Conservation (phyloP, 768 basidiomycete genomes). For the Fibroporia radiculosa region DNA sequence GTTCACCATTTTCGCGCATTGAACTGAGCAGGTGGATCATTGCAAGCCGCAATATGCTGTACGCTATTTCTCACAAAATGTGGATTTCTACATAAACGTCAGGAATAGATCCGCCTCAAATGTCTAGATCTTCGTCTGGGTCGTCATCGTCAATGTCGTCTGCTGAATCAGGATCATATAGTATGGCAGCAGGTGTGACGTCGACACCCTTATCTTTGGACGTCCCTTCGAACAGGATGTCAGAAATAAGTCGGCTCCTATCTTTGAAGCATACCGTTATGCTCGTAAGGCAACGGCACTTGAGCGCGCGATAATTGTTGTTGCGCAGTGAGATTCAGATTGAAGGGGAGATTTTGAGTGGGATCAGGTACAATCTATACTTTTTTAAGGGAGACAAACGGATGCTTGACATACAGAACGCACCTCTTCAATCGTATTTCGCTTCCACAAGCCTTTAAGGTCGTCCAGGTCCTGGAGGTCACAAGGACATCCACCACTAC, state of each 20-base stretch:
- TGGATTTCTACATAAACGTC: not conserved
- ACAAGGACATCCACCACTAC: conserved; percentile 28
- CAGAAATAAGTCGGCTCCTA: not conserved
- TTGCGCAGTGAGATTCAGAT: conserved; percentile 72
- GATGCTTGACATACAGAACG: not conserved
- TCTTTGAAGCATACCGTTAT: conserved; percentile 55
- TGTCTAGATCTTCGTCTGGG: conserved; percentile 91
- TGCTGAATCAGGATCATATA: conserved; percentile 89
- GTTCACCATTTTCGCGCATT: not conserved
- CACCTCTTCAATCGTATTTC: conserved; percentile 20
- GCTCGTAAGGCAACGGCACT: conserved; percentile 87
- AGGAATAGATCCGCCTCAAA: conserved; percentile 29
- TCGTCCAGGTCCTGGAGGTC: conserved; percentile 43
- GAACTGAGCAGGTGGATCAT: not conserved
- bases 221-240: conserved; percentile 31
- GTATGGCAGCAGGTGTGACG: conserved; percentile 43
- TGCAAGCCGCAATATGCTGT: not conserved
- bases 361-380: conserved; percentile 42
- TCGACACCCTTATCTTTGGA: conserved; percentile 16
- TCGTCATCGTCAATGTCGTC: conserved; percentile 96
- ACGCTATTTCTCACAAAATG: not conserved
- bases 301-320: conserved; percentile 74
- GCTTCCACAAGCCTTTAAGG: conserved; percentile 41
- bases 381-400: too few species aligned
- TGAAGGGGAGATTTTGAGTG: conserved; percentile 74